phyloP scores from a whole-genome alignment of 768 basidiomycete genomes.

The Mycena vitilis region DNA sequence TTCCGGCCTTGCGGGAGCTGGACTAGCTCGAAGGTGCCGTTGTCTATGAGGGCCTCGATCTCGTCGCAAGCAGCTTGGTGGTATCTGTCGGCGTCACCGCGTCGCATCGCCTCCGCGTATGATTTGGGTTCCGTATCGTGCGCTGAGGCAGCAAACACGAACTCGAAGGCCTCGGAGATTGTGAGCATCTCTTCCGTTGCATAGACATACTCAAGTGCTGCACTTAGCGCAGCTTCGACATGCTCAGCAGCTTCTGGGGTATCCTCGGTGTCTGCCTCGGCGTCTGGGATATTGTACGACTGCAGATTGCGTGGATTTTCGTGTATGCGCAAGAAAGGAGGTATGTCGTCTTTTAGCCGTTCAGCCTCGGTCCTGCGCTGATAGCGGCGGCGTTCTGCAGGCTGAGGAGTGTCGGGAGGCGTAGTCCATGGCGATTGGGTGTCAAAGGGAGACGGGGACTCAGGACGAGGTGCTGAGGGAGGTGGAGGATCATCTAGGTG shows the following conservation, averaged over 20 bases:
- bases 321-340: constrained; percentile 5
- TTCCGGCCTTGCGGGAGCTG: constrained; percentile 43
- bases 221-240: constrained; percentile 1
- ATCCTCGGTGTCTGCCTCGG: not conserved
- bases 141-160: constrained; percentile 9
- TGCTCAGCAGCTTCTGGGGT: not conserved
- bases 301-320: not conserved
- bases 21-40: constrained; percentile 50
- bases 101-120: constrained; percentile 38
- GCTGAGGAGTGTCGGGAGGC: no score
- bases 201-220: constrained; percentile 17
- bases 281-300: not conserved
- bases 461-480: no score
- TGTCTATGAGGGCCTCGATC: constrained; percentile 38
- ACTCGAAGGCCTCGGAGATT: constrained; percentile 10
- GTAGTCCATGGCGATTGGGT: no score
- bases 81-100: constrained; percentile 36
- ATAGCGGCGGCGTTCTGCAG: not conserved
- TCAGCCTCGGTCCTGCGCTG: constrained; percentile 12
- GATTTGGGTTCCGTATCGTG: constrained; percentile 32
- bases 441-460: not conserved
- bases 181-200: constrained; percentile 5
- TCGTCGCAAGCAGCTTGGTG: constrained; percentile 44
- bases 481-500: no score
- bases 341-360: constrained; percentile 12